These are phyloP conservation scores for Entamoeba dispar DNA, from an alignment of 208 protist genomes.

Conservation along the genomic window DNA sequence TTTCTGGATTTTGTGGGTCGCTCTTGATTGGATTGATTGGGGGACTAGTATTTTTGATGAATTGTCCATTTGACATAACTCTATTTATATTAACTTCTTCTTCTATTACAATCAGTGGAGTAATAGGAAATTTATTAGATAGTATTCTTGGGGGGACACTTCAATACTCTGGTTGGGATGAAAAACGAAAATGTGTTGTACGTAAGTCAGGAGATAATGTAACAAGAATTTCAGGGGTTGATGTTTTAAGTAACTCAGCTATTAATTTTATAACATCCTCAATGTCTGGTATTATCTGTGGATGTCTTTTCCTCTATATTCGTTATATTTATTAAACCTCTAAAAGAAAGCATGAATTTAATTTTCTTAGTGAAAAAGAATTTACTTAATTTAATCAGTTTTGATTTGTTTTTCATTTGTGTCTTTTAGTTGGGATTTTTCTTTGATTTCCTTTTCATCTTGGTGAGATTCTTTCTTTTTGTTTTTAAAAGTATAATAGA, in stretches of 20 bases:
- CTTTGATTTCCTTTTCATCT: background rate
- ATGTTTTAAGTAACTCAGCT: background rate
- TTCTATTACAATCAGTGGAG: background rate
- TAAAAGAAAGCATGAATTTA: no score
- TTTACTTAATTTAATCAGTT: no score
- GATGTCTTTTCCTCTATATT: background rate
- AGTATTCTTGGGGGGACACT: background rate
- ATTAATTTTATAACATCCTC: background rate
- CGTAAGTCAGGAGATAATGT: background rate
- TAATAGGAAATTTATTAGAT: background rate
- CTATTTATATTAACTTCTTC: background rate
- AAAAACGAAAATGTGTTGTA: background rate
- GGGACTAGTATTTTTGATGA: background rate
- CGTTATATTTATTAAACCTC: no score
- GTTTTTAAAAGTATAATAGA: background rate
- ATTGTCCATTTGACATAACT: background rate
- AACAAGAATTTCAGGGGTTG: background rate
- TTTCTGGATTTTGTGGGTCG: background rate
- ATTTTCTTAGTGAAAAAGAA: no score
- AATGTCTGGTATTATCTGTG: background rate
- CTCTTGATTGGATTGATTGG: background rate
- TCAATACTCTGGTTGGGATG: background rate
- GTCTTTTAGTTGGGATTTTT: background rate
- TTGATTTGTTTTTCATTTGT: background rate
- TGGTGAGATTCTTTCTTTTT: background rate